A percentile compares a stretch with the other conserved stretches of the same genome.
Evolutionary conservation across 495 filamentous ascomycete genomes (phyloP).

Genomic region (Cenococcum geophilum): DNA sequence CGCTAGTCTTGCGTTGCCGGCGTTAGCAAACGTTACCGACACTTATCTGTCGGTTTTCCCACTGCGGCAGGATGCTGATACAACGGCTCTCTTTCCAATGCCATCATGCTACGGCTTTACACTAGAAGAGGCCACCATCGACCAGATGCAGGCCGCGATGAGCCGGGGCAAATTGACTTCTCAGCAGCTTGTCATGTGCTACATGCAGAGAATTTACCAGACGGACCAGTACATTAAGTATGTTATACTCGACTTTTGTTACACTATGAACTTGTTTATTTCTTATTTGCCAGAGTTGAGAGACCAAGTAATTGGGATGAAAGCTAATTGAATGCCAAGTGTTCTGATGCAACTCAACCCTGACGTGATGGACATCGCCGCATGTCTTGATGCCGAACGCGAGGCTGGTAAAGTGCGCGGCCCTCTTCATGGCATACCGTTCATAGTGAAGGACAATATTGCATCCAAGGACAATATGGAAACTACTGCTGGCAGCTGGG

Average conservation of each 20-base stretch:
- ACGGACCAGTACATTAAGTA: constrained; percentile 56
- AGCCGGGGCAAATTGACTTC: constrained; percentile 43
- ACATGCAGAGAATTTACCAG: constrained; percentile 49
- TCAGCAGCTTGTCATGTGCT: constrained; percentile 48
- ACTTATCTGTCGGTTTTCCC: too few species aligned
- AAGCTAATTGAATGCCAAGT: constrained; percentile 61
- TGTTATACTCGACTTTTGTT: constrained; percentile 10
- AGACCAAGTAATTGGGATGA: too few species aligned
- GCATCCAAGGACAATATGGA: constrained; percentile 40
- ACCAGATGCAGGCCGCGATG: constrained; percentile 48
- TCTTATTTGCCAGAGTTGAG: too few species aligned
- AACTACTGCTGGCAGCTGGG: constrained; percentile 46
- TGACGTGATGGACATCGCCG: constrained; percentile 54
- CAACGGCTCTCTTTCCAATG: too few species aligned
- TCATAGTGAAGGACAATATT: constrained; percentile 61
- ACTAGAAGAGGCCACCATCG: constrained; percentile 58
- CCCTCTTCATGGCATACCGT: constrained; percentile 65
- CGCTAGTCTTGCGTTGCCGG: too few species aligned
- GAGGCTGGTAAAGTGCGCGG: constrained; percentile 48
- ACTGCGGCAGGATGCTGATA: too few species aligned
- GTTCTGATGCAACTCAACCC: too few species aligned
- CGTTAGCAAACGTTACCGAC: too few species aligned
- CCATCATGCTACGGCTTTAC: constrained; percentile 53
- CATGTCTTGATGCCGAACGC: constrained; percentile 54
- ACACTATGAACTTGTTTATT: constrained; percentile 2